Conservation (phyloP, 2,329 filamentous ascomycete genomes). For the Pestalotiopsis sp. region DNA sequence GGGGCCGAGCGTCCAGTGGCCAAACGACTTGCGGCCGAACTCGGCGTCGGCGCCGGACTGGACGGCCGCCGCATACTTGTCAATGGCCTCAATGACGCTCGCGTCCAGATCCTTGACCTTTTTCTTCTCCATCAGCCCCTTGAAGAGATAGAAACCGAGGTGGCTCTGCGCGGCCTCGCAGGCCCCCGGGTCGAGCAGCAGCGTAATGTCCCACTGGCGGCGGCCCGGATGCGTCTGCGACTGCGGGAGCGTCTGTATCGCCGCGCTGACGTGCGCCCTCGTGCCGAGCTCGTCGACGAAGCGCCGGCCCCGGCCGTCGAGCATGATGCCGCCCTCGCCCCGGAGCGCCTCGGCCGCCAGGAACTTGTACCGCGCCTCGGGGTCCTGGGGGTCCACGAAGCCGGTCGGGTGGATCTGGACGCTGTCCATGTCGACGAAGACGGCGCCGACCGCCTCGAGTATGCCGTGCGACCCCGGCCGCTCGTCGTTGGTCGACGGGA, state of each 20-base stretch:
- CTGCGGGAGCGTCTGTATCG: constrained; percentile 46
- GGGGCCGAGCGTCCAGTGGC: constrained; percentile 53
- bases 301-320: constrained; percentile 48
- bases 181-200: constrained; percentile 63
- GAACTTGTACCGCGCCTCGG: constrained; percentile 56
- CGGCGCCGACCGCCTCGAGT: constrained; percentile 41
- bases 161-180: constrained; percentile 56
- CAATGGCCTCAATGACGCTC: constrained; percentile 43
- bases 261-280: constrained; percentile 56
- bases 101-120: constrained; percentile 53
- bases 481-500: constrained; percentile 67
- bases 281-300: constrained; percentile 69
- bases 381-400: constrained; percentile 59
- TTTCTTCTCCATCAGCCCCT: constrained; percentile 60
- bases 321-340: constrained; percentile 63
- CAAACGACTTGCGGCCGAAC: constrained; percentile 54
- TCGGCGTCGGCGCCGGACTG: constrained; percentile 41
- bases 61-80: constrained; percentile 51
- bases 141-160: constrained; percentile 65
- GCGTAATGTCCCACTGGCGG: constrained; percentile 60
- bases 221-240: constrained; percentile 27
- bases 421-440: constrained; percentile 53
- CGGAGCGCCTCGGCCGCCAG: constrained; percentile 66
- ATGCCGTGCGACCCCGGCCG: constrained; percentile 55
- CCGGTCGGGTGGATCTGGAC: constrained; percentile 70